phyloP scores from a whole-genome alignment of 768 basidiomycete genomes.

The Scleroderma citrinum region DNA sequence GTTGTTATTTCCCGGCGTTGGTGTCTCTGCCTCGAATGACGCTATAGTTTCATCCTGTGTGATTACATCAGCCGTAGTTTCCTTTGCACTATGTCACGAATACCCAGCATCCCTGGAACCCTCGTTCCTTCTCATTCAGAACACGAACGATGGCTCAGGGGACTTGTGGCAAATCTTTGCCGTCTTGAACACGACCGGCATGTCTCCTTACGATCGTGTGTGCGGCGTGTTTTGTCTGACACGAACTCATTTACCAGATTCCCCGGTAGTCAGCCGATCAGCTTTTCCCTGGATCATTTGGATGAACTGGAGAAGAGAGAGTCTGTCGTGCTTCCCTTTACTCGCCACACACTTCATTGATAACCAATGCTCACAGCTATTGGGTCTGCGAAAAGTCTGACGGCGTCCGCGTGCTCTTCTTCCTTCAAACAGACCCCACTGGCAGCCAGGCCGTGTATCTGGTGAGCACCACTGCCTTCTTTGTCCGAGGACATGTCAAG shows the following conservation, averaged over 20 bases:
- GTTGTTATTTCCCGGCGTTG: conserved; percentile 7
- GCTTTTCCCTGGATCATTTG: conserved; percentile 69
- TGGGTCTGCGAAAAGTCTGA: conserved; percentile 99
- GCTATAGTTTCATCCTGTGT: no score
- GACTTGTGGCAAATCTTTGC: conserved; percentile 60
- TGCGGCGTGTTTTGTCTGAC: neutral
- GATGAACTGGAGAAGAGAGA: conserved; percentile 77
- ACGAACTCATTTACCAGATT: conserved; percentile 47
- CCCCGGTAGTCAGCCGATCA: conserved; percentile 94
- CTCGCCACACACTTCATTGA: conserved; percentile 8
- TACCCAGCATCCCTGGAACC: conserved; percentile 68
- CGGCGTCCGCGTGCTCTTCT: conserved; percentile 83
- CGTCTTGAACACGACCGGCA: conserved; percentile 60
- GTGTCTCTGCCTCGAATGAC: no score
- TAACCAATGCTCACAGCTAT: conserved; percentile 55
- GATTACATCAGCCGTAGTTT: neutral
- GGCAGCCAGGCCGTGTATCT: conserved; percentile 64
- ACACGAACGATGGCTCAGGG: conserved; percentile 61
- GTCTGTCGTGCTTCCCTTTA: conserved; percentile 34
- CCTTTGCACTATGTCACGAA: conserved; percentile 37
- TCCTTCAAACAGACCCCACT: conserved; percentile 58
- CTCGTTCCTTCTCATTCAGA: conserved; percentile 50
- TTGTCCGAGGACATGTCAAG: conserved; percentile 4
- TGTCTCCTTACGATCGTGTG: conserved; percentile 14
- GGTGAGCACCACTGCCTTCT: conserved; percentile 40